These are phyloP conservation scores for Zygnema circumcarinatum DNA, from an alignment of 139 green algal species.

Conservation along the genomic window DNA sequence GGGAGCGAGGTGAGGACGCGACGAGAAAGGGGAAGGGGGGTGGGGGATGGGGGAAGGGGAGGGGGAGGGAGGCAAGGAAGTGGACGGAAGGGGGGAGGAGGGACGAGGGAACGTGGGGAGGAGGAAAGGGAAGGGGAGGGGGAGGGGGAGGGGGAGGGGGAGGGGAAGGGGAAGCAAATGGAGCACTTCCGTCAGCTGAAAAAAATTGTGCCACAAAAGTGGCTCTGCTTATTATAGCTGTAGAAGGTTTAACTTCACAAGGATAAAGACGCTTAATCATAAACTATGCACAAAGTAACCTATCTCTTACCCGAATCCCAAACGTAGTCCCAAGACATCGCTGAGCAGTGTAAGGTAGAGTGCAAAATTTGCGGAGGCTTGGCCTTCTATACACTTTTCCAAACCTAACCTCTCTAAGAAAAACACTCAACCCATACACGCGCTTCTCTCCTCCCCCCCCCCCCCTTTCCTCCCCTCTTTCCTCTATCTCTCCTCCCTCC, in stretches of 20 bases:
- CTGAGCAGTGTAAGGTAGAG: no score
- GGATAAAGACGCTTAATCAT: neutral
- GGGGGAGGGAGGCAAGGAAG: neutral
- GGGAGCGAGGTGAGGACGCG: no score
- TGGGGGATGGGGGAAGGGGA: neutral
- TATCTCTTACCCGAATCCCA: neutral
- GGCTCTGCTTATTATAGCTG: neutral
- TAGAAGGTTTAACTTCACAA: neutral
- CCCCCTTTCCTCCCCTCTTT: neutral
- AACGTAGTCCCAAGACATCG: neutral
- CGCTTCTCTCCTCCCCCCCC: neutral
- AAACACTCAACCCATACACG: neutral
- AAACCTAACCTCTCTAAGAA: neutral
- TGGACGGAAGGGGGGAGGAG: neutral
- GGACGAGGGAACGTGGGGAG: neutral
- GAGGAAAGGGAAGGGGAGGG: neutral
- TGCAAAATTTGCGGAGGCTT: no score
- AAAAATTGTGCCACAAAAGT: no score
- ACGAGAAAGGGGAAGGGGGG: neutral
- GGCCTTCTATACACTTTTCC: no score
- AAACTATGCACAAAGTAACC: neutral
- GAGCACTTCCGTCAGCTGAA: neutral
- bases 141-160: neutral
- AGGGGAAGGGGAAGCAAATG: neutral
- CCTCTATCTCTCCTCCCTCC: neutral